Percentiles rank a stretch among this genome's conserved stretches.
Conservation (phyloP, 2,329 filamentous ascomycete species). For the Ilyonectria robusta region DNA sequence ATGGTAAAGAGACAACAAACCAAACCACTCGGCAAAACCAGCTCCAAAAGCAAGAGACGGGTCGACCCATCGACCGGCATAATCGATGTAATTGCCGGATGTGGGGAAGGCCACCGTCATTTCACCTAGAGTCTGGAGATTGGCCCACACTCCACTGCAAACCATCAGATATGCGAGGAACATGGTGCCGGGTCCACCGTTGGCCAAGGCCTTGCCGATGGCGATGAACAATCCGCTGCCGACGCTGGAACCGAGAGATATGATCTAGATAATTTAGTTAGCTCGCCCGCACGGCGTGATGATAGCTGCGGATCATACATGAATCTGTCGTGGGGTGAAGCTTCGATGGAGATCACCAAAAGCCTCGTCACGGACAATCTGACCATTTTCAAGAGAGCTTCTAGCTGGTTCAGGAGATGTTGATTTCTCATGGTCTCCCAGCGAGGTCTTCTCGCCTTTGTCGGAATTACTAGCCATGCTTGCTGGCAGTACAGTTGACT, state of each 20-base stretch:
- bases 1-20: constrained; percentile 14
- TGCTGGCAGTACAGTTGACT: neutral
- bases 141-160: constrained; percentile 37
- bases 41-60: constrained; percentile 40
- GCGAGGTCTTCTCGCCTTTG: constrained; percentile 10
- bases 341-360: constrained; percentile 11
- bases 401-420: neutral
- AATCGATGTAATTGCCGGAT: constrained; percentile 41
- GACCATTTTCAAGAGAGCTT: constrained; percentile 17
- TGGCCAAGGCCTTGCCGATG: constrained; percentile 36
- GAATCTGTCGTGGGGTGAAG: constrained; percentile 15
- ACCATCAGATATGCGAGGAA: constrained; percentile 38
- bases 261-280: constrained; percentile 21
- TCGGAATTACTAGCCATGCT: neutral
- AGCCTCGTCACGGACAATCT: neutral
- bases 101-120: constrained; percentile 40
- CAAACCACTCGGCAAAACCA: constrained; percentile 42
- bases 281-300: neutral
- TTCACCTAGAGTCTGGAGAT: constrained; percentile 36
- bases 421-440: constrained; percentile 3
- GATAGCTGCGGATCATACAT: neutral
- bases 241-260: constrained; percentile 38
- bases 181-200: constrained; percentile 39
- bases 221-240: constrained; percentile 40
- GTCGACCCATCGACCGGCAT: constrained; percentile 39